phyloP scores from a whole-genome alignment of 2,329 filamentous ascomycete genomes.

The Aspergillus aculeatus region DNA sequence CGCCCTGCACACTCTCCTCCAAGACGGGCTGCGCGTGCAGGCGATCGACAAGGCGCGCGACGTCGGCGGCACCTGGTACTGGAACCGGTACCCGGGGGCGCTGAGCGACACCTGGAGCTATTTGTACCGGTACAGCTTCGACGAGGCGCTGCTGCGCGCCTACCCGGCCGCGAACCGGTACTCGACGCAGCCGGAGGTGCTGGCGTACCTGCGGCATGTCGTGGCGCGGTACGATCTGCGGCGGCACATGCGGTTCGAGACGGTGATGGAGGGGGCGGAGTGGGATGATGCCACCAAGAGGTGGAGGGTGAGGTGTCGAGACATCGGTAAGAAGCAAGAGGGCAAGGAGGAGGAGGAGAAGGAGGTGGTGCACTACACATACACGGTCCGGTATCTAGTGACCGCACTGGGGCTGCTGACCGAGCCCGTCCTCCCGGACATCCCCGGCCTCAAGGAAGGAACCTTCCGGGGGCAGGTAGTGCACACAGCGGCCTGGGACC shows the following conservation, averaged over 20 bases:
- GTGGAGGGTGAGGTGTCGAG: conserved; percentile 16
- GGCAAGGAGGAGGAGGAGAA: too few relatives aligned
- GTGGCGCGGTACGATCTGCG: conserved; percentile 22
- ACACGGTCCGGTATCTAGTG: conserved; percentile 16
- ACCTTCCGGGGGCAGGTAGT: conserved; percentile 52
- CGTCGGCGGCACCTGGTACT: conserved; percentile 48
- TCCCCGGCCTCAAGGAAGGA: conserved; percentile 48
- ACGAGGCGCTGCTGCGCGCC: conserved; percentile 21
- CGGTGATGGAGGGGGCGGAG: conserved; percentile 12
- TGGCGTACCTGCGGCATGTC: conserved; percentile 29
- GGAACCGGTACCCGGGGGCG: conserved; percentile 47
- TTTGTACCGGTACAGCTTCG: conserved; percentile 30
- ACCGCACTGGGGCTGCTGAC: conserved; percentile 18
- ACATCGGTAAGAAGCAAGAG: neutral
- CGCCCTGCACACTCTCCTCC: conserved; percentile 38
- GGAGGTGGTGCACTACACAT: neutral
- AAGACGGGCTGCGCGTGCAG: conserved; percentile 37
- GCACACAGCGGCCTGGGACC: conserved; percentile 55
- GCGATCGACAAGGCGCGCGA: conserved; percentile 40
- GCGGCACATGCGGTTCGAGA: conserved; percentile 22
- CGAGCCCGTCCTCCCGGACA: conserved; percentile 53
- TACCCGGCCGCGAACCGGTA: conserved; percentile 10
- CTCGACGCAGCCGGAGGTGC: conserved; percentile 25
- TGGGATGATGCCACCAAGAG: conserved; percentile 12
- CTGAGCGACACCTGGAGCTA: conserved; percentile 38